Evolutionary conservation across 2,329 filamentous ascomycete genomes (phyloP), one percentile per base, ranked within the genome.

Genomic region (Fusarium devonianum): DNA sequence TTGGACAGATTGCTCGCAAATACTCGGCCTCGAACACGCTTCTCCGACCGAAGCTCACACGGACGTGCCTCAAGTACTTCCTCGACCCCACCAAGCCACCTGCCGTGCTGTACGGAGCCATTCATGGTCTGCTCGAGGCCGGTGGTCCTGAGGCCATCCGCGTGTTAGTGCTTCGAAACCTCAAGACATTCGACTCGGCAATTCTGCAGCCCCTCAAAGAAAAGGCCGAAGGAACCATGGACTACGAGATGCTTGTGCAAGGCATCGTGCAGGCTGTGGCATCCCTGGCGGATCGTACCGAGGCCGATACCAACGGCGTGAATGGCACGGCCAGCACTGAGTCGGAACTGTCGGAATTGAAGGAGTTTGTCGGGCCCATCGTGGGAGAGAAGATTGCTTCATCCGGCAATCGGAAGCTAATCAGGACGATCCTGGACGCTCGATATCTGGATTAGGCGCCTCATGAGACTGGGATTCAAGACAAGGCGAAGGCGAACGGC

Each of bases 41-140:
- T 11, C 83, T 97, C 18, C 90, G 92, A 48, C 87, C 92, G 2
- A 90, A 95, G 57, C 86, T 99, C 21, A 92, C 92, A 4, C 84
- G 94, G n/a, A 94, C 92, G 0, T 97, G 92, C 66, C 82, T 97
- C 23, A 96, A 96, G 74, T 86, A 89, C 65, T 93, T 97, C 71
- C 82, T 99, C 21, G 92, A 97, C 65, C 90, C 91, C 0, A 85
- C 86, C 32, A 91, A 92, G 67, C 86, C 92, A 0, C 83, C 92
- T 0, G 85, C 89, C 2, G 88, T 93, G 1, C 90, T 96, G 65
- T 99, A 94, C 68, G 94, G 94, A 33, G 91, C 93, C 6, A 81
- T 99, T 16, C 82, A 86, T 21, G 93, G 92, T 2, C 77, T 99
- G 3, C 80, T 87, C 2, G 85, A 87, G 2, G 87, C 95, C 17